phyloP scores from a whole-genome alignment of 192 early-diverging fungal species.

The Dimargaris verticillata region DNA sequence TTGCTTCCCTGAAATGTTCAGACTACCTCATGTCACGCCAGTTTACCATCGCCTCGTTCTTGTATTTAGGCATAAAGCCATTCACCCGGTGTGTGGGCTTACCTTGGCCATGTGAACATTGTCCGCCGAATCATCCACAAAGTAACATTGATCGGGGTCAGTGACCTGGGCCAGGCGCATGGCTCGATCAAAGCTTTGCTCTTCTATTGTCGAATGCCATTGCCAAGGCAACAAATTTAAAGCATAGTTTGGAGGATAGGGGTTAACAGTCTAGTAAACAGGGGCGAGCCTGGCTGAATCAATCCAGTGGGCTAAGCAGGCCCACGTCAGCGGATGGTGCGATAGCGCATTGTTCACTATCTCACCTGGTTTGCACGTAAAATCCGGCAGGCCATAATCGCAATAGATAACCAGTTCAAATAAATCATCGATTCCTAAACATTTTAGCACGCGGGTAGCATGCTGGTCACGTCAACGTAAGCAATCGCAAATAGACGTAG shows the following conservation, averaged over 20 bases:
- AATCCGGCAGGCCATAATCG: conserved; percentile 47
- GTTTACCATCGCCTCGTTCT: not conserved
- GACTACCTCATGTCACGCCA: not conserved
- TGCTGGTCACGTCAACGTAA: too few relatives aligned
- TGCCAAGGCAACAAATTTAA: too few relatives aligned
- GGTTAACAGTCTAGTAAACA: too few relatives aligned
- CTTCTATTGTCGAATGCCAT: too few relatives aligned
- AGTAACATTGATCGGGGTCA: conserved; percentile 39
- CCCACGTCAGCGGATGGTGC: too few relatives aligned
- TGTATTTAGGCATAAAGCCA: not conserved
- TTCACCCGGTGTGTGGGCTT: conserved; percentile 2
- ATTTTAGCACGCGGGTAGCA: conserved; percentile 43
- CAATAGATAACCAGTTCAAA: conserved; percentile 65
- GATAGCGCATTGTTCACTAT: too few relatives aligned
- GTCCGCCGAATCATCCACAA: conserved; percentile 54
- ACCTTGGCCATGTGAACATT: conserved; percentile 48
- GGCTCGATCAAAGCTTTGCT: conserved; percentile 23
- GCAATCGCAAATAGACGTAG: too few relatives aligned
- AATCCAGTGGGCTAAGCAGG: too few relatives aligned
- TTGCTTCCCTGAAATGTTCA: conserved; percentile 26
- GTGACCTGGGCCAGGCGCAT: conserved; percentile 48
- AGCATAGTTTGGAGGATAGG: too few relatives aligned
- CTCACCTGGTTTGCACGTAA: conserved; percentile 67
- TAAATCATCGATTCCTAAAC: conserved; percentile 44
- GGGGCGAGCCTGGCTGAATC: too few relatives aligned